Evolutionary conservation across 129 eudicot genomes (phyloP).

Genomic region (Deinandra increscens): DNA sequence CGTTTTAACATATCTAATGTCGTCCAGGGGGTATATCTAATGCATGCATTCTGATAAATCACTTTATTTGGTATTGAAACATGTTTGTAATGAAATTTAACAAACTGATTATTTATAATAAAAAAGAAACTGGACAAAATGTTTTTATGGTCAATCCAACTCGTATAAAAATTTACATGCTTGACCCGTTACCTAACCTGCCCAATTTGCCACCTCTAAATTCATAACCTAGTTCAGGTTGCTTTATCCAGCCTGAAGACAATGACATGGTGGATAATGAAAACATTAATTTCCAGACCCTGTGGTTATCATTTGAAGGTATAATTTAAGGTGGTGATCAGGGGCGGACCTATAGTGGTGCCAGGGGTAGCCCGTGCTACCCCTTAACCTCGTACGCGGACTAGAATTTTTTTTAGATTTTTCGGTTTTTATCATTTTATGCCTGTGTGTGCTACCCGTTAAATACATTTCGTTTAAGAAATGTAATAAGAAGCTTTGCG

Average conservation of each 20-base stretch:
- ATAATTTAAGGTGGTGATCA: background rate
- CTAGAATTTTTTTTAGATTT: too few species aligned
- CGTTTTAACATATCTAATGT: background rate
- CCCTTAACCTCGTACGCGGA: too few species aligned
- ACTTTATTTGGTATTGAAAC: background rate
- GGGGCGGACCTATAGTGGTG: too few species aligned
- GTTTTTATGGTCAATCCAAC: background rate
- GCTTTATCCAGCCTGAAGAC: too few species aligned
- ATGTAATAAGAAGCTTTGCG: too few species aligned
- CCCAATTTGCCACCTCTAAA: conserved; percentile 28
- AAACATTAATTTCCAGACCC: conserved; percentile 27
- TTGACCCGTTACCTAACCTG: background rate
- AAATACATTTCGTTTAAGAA: too few species aligned
- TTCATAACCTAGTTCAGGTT: conserved; percentile 39
- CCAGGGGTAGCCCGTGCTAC: too few species aligned
- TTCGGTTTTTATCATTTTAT: too few species aligned
- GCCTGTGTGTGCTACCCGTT: too few species aligned
- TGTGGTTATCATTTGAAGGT: conserved; percentile 40
- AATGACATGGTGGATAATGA: conserved; percentile 29
- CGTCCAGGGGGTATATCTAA: background rate
- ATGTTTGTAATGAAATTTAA: background rate
- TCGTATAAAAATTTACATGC: too few species aligned
- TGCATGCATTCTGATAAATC: background rate
- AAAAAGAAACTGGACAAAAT: background rate
- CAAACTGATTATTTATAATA: background rate